A percentile compares a stretch with the other conserved stretches of the same genome.
phyloP scores from a whole-genome alignment of 208 protist genomes.

The Leishmania gerbilli region DNA sequence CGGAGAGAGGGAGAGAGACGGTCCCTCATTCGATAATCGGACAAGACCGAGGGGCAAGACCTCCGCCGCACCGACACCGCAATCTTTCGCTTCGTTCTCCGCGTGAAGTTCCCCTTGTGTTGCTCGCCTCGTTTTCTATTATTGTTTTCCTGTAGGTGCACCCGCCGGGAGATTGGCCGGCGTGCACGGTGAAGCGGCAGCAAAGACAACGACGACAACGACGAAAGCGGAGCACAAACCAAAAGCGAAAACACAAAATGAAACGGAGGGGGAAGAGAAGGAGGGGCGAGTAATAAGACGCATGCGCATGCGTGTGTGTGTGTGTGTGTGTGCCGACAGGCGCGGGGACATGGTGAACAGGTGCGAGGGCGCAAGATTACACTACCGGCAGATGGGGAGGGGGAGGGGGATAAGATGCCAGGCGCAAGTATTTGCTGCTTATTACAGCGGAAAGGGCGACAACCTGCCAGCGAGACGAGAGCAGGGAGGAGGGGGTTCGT shows the following conservation, averaged over 20 bases:
- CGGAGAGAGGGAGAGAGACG: neutral
- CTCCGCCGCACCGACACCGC: neutral
- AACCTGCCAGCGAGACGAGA: neutral
- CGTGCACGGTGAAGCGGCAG: neutral
- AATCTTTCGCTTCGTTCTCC: neutral
- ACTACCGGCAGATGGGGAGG: neutral
- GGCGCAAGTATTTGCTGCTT: neutral
- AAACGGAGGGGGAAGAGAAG: neutral
- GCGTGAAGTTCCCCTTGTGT: neutral
- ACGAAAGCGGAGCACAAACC: neutral
- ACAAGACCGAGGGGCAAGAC: neutral
- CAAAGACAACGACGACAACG: neutral
- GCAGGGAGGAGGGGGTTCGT: neutral
- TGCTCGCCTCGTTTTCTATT: neutral
- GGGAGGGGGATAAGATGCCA: neutral
- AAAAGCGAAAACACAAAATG: neutral
- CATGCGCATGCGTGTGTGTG: neutral
- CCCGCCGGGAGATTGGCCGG: neutral
- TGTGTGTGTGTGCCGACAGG: neutral
- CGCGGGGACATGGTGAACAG: neutral
- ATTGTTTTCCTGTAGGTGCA: neutral
- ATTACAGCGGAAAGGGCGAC: neutral
- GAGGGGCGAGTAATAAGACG: too few relatives aligned
- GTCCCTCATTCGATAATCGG: neutral
- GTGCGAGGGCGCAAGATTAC: neutral